Base-by-base conservation (phyloP, 2,329 filamentous ascomycete species). In the Magnaporthiopsis incrustans region DNA sequence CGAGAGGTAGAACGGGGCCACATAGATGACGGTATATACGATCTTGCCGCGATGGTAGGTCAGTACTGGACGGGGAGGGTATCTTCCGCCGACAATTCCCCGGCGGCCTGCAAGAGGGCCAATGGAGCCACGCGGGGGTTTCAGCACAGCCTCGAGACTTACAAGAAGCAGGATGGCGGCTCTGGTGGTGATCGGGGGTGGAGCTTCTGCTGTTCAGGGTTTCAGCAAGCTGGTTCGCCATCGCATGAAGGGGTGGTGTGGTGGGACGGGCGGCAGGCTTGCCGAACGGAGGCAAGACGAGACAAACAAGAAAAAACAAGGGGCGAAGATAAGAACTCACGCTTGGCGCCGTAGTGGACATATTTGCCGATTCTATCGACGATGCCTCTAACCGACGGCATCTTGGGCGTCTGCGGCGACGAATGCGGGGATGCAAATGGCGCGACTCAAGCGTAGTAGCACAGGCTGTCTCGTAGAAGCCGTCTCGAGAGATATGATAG, bases 1-100 rank as follows among this genome's bases (percentile, higher is more conserved):
- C 26, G 89, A 95, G 67, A 94, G 81, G 79, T 99, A 97, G 76
- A 98, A 92, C 30, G 95, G 94, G 4, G 90, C 79, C 70, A 99
- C 91, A 78, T 98, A 99, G 78, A 92, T 78, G 69, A 92, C 75
- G n/a, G 92, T 96, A 77, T 96, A 96, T 67, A 88, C 76, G 67
- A 93, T 78, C 91, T 90, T 65, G 33, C n/a, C 15, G 27, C 12
- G 18, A 2, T 61, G 60, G 57, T n/a, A 63, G 50, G 25, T 30
- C 35, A 57, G 10, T 1, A 32, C 26, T 69, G n/a, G 44, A 8
- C 18, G 18, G n/a, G n/a, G 18, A 6, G 8, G 44, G 22, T n/a
- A 30, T n/a, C n/a, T 53, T 6, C 44, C 22, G 18, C 22, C 10
- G 22, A n/a, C 61, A 66, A 30, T 30, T 63, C 61, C 44, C 44